Conservation (phyloP, 495 filamentous ascomycete species). For the Amphirosellinia nigrospora region DNA sequence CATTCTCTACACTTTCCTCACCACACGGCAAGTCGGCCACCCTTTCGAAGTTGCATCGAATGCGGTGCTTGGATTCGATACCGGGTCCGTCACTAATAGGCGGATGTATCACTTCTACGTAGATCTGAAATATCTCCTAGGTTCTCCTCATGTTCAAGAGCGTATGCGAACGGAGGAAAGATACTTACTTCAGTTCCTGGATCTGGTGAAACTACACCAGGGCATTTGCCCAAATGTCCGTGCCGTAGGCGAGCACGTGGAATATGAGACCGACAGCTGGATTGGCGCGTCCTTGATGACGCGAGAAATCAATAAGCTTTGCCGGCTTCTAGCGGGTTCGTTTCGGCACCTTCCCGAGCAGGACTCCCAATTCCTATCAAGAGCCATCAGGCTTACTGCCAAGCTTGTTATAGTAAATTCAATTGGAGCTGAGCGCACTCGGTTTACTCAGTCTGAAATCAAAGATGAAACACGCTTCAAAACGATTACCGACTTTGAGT, state of each 20-base stretch:
- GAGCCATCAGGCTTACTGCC: slow-evolving; percentile 77
- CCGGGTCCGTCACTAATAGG: slow-evolving; percentile 89
- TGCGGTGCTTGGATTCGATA: slow-evolving; percentile 88
- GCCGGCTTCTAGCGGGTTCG: slow-evolving; percentile 84
- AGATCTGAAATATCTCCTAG: slow-evolving; percentile 87
- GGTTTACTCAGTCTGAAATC: slow-evolving; percentile 88
- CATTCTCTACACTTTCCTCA: slow-evolving; percentile 96
- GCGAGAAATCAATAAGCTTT: slow-evolving; percentile 90
- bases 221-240: slow-evolving; percentile 94
- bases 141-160: slow-evolving; percentile 83
- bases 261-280: slow-evolving; percentile 98
- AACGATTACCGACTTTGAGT: slow-evolving; percentile 75
- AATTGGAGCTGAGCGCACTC: slow-evolving; percentile 81
- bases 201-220: slow-evolving; percentile 93
- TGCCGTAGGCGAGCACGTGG: slow-evolving; percentile 92
- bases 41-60: slow-evolving; percentile 83
- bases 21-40: slow-evolving; percentile 91
- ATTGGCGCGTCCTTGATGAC: slow-evolving; percentile 95
- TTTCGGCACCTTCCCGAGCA: slow-evolving; percentile 72
- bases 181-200: slow-evolving; percentile 92
- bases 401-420: slow-evolving; percentile 83
- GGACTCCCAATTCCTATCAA: slow-evolving; percentile 65
- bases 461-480: slow-evolving; percentile 85
- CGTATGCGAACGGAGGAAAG: slow-evolving; percentile 79
- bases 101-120: slow-evolving; percentile 97